These are phyloP conservation scores for Centrapalus pauciflorus DNA, from an alignment of 129 eudicot genomes.

Conservation along the genomic window DNA sequence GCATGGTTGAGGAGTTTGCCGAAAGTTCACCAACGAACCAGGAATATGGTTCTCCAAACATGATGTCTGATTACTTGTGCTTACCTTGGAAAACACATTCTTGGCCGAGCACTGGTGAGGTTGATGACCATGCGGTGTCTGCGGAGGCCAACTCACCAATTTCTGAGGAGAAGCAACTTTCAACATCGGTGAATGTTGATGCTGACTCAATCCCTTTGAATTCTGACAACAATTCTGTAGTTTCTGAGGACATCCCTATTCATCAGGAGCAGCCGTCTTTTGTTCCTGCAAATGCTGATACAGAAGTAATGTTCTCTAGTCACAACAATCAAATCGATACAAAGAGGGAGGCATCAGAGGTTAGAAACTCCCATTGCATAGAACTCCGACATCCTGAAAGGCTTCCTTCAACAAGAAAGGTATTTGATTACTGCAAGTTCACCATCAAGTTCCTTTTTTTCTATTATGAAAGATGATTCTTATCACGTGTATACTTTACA, in stretches of 20 bases:
- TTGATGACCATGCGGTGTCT: background rate
- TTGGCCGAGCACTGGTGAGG: conserved; percentile 10
- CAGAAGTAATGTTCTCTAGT: conserved; percentile 15
- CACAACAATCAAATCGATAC: conserved; percentile 9
- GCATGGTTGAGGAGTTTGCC: conserved; percentile 16
- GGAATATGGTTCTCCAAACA: conserved; percentile 11
- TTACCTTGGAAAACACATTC: conserved; percentile 17
- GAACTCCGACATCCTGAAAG: conserved; percentile 24
- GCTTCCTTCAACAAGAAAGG: conserved; percentile 74
- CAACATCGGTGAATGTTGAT: conserved; percentile 10
- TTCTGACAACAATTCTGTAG: conserved; percentile 6
- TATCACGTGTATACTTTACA: conserved; percentile 29
- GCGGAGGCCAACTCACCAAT: conserved; percentile 14
- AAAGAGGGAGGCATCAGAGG: conserved; percentile 23
- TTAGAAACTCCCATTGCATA: background rate
- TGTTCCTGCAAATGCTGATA: conserved; percentile 7
- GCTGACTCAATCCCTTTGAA: conserved; percentile 17
- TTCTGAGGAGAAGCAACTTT: conserved; percentile 19
- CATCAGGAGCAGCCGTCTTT: conserved; percentile 19
- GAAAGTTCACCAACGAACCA: conserved; percentile 13
- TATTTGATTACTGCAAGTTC: conserved; percentile 10
- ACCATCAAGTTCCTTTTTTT: conserved; percentile 1
- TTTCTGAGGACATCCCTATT: background rate
- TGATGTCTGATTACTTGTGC: background rate
- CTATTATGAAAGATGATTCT: background rate